These are phyloP conservation scores for Candida hungchunana DNA, from an alignment of 805 yeast genomes.

Conservation along the genomic window DNA sequence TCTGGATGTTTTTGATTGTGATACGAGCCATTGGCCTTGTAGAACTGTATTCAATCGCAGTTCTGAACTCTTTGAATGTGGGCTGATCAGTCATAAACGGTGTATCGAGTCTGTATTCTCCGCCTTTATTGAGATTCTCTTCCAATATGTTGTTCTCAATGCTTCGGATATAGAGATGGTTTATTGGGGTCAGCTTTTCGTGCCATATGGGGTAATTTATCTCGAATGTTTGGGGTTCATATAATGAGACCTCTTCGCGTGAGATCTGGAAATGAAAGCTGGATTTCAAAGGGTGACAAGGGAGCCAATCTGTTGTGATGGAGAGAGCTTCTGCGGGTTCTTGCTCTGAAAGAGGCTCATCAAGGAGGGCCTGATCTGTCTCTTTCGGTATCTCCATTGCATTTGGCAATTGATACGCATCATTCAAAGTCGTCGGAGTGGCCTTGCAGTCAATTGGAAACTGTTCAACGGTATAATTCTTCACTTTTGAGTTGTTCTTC, in stretches of 20 bases:
- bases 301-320: too few species aligned
- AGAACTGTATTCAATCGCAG: conserved; percentile 13
- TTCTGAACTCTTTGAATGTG: conserved; percentile 12
- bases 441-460: too few species aligned
- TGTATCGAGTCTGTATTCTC: conserved; percentile 14
- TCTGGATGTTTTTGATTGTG: not conserved
- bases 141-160: conserved; percentile 6
- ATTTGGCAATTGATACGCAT: not conserved
- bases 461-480: too few species aligned
- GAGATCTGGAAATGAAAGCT: not conserved
- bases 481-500: not conserved
- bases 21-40: conserved; percentile 1
- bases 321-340: not conserved
- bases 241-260: not conserved
- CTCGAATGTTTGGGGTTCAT: too few species aligned
- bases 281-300: not conserved
- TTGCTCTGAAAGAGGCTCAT: conserved; percentile 1
- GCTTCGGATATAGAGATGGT: not conserved
- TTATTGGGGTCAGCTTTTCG: not conserved
- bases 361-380: conserved; percentile 3
- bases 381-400: conserved; percentile 1
- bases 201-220: not conserved
- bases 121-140: conserved; percentile 17
- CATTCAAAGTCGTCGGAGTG: too few species aligned
- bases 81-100: conserved; percentile 21